These are phyloP conservation scores for Tylopilus cervinicoccineus DNA, from an alignment of 768 basidiomycete genomes.

Conservation along the genomic window DNA sequence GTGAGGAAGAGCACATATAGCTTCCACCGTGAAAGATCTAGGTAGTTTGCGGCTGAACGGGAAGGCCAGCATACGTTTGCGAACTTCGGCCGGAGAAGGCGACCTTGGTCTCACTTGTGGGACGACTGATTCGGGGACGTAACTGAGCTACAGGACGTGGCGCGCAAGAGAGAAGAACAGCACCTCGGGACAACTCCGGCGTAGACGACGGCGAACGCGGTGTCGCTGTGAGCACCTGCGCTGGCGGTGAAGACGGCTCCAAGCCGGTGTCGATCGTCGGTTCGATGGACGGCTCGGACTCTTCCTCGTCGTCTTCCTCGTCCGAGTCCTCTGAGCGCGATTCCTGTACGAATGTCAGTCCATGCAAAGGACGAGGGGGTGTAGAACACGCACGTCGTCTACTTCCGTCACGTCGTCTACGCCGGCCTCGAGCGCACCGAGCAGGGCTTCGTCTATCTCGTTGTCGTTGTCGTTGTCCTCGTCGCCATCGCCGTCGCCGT, in stretches of 20 bases:
- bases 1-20: conserved; percentile 87
- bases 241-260: conserved; percentile 27
- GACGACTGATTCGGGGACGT: conserved; percentile 16
- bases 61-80: conserved; percentile 42
- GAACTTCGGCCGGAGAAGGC: conserved; percentile 52
- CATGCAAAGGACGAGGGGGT: neutral
- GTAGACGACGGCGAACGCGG: conserved; percentile 25
- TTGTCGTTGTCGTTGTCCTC: conserved; percentile 44
- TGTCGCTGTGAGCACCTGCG: conserved; percentile 23
- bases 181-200: conserved; percentile 36
- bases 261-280: conserved; percentile 28
- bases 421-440: conserved; percentile 53
- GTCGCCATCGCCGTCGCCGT: conserved; percentile 43
- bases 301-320: conserved; percentile 51
- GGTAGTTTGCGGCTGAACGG: conserved; percentile 34
- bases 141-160: conserved; percentile 11
- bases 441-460: conserved; percentile 57
- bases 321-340: conserved; percentile 60
- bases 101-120: conserved; percentile 35
- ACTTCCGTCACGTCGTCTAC: conserved; percentile 65
- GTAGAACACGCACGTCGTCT: conserved; percentile 55
- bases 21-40: conserved; percentile 82
- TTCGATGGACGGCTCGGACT: conserved; percentile 37
- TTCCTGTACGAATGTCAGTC: conserved; percentile 37
- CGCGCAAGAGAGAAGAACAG: neutral